Conservation (phyloP, 768 basidiomycete species). For the Hemileccinum impolitum region DNA sequence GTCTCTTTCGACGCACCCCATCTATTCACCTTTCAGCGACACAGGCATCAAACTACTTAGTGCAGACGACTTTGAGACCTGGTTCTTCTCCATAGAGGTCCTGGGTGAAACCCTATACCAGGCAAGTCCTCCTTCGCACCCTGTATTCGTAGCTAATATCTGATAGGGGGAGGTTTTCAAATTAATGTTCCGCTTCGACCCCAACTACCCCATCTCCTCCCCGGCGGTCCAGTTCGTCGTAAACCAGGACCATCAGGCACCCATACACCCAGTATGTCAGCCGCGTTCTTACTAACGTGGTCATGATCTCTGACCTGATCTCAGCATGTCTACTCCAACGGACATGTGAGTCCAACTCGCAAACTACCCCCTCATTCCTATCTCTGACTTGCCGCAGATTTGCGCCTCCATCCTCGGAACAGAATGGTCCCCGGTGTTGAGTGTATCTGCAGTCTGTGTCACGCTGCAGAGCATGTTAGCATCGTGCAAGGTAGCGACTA, state of each 20-base stretch:
- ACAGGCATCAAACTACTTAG: slow-evolving; percentile 69
- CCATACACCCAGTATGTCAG: slow-evolving; percentile 69
- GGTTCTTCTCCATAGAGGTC: slow-evolving; percentile 78
- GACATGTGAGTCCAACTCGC: slow-evolving; percentile 53
- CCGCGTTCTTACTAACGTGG: not conserved
- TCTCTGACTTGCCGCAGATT: slow-evolving; percentile 47
- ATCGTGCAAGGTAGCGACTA: slow-evolving; percentile 71
- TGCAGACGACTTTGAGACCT: slow-evolving; percentile 75
- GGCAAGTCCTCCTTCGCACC: slow-evolving; percentile 36
- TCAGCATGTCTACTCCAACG: slow-evolving; percentile 85
- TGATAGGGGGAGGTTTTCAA: slow-evolving; percentile 70
- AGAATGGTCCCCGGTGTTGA: slow-evolving; percentile 89
- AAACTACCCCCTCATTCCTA: slow-evolving; percentile 7
- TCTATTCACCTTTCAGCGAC: slow-evolving; percentile 1
- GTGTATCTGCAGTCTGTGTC: slow-evolving; percentile 75
- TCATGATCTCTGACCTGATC: slow-evolving; percentile 11
- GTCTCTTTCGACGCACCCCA: not conserved
- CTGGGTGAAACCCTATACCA: slow-evolving; percentile 80
- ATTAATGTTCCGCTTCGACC: slow-evolving; percentile 78
- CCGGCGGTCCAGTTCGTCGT: slow-evolving; percentile 87
- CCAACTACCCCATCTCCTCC: slow-evolving; percentile 80
- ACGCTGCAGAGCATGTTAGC: slow-evolving; percentile 92
- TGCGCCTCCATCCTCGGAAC: slow-evolving; percentile 87
- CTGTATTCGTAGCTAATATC: slow-evolving; percentile 1
- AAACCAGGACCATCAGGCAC: slow-evolving; percentile 59